phyloP scores from a whole-genome alignment of 768 basidiomycete genomes.

The Serendipita vermifera region DNA sequence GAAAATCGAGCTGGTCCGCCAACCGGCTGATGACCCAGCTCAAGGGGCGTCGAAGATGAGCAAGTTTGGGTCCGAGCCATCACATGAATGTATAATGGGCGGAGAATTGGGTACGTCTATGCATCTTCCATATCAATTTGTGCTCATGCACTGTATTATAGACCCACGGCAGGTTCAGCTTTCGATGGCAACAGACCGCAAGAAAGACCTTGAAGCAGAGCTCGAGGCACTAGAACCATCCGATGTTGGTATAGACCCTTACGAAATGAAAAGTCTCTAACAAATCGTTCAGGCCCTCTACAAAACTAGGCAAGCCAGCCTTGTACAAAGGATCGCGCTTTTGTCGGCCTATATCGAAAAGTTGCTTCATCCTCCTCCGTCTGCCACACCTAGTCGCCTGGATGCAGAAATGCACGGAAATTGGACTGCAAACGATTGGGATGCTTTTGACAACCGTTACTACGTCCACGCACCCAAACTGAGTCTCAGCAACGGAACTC shows the following conservation, averaged over 20 bases:
- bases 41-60: conserved; percentile 21
- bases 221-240: background rate
- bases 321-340: conserved; percentile 28
- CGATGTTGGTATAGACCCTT: conserved; percentile 2
- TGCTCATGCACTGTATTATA: conserved; percentile 18
- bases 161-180: conserved; percentile 58
- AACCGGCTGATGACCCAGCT: conserved; percentile 2
- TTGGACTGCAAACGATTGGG: conserved; percentile 51
- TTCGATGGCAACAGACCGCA: conserved; percentile 41
- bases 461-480: conserved; percentile 80
- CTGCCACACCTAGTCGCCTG: conserved; percentile 6
- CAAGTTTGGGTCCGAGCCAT: conserved; percentile 79
- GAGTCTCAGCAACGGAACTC: conserved; percentile 58
- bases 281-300: background rate
- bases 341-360: conserved; percentile 45
- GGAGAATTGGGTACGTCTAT: conserved; percentile 49
- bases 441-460: conserved; percentile 79
- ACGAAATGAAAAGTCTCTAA: too few species aligned
- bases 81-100: conserved; percentile 71
- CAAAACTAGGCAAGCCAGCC: conserved; percentile 2
- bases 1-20: conserved; percentile 20
- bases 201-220: conserved; percentile 31
- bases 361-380: background rate
- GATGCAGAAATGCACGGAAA: background rate
- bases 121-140: conserved; percentile 2